Conservation (phyloP, 2,329 filamentous ascomycete species). For the Botryotinia convoluta region DNA sequence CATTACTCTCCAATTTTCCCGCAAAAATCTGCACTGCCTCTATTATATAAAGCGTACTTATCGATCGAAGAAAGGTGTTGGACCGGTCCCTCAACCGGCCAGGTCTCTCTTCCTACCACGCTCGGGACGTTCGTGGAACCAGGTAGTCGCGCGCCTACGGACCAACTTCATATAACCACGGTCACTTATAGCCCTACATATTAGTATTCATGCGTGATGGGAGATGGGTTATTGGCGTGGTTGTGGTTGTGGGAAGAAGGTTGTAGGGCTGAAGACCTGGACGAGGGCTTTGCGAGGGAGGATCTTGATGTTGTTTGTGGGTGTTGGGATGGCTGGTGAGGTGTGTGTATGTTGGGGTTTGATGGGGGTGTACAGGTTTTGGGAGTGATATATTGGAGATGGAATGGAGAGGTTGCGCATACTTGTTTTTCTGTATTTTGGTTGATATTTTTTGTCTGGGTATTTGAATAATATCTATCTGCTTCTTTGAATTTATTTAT, state of each 20-base stretch:
- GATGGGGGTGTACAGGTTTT: background rate
- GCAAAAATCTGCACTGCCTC: background rate
- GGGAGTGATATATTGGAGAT: background rate
- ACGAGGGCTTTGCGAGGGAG: background rate
- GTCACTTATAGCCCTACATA: background rate
- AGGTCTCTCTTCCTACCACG: background rate
- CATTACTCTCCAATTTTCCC: background rate
- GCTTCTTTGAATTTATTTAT: background rate
- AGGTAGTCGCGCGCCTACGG: background rate
- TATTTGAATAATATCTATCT: background rate
- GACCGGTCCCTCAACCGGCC: background rate
- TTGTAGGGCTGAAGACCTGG: background rate
- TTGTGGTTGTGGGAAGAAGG: no score
- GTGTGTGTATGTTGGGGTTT: background rate
- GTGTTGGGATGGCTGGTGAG: background rate
- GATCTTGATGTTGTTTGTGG: background rate
- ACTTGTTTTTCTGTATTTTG: background rate
- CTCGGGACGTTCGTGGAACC: background rate
- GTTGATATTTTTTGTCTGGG: background rate
- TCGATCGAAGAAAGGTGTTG: background rate
- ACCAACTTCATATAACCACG: background rate
- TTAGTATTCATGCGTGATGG: background rate
- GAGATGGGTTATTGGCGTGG: background rate
- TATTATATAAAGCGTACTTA: background rate
- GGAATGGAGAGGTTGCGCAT: background rate